Evolutionary conservation across 2,329 filamentous ascomycete species (phyloP).

Genomic region (Amauroascus niger): DNA sequence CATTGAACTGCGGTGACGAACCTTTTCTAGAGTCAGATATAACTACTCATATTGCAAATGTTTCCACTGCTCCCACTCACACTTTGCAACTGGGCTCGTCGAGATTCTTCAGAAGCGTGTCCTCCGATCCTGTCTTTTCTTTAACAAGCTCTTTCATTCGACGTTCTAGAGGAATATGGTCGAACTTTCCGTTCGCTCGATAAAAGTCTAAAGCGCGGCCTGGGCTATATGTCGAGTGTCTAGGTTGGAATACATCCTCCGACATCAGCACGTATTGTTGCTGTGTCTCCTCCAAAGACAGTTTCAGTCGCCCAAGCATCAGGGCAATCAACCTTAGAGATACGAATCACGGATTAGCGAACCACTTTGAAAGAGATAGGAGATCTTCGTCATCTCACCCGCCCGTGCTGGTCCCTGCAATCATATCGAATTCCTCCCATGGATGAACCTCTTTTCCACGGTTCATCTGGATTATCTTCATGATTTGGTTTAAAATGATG

Average conservation of each 20-base stretch:
- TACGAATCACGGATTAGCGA: not conserved
- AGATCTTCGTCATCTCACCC: slow-evolving; percentile 23
- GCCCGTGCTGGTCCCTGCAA: slow-evolving; percentile 32
- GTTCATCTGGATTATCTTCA: slow-evolving; percentile 23
- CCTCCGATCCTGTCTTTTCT: slow-evolving; percentile 19
- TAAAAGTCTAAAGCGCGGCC: slow-evolving; percentile 12
- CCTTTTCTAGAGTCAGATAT: not conserved
- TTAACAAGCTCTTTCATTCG: slow-evolving; percentile 23
- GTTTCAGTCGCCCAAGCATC: slow-evolving; percentile 40
- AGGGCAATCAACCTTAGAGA: slow-evolving; percentile 39
- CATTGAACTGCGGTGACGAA: not conserved
- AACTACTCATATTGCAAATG: not conserved
- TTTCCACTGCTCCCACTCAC: slow-evolving; percentile 13
- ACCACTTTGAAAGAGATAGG: not conserved
- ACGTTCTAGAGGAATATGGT: slow-evolving; percentile 26
- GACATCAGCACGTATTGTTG: slow-evolving; percentile 34
- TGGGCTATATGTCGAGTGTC: slow-evolving; percentile 18
- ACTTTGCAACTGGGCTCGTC: slow-evolving; percentile 24
- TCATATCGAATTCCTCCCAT: slow-evolving; percentile 36
- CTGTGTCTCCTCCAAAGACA: slow-evolving; percentile 39
- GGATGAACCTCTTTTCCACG: slow-evolving; percentile 18
- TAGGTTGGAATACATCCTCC: slow-evolving; percentile 29
- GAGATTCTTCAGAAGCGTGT: slow-evolving; percentile 23
- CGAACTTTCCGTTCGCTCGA: slow-evolving; percentile 25
- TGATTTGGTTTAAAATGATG: slow-evolving; percentile 29